These are phyloP conservation scores for Nannochloropsis salina DNA, from an alignment of 108 stramenopile genomes.

Conservation along the genomic window DNA sequence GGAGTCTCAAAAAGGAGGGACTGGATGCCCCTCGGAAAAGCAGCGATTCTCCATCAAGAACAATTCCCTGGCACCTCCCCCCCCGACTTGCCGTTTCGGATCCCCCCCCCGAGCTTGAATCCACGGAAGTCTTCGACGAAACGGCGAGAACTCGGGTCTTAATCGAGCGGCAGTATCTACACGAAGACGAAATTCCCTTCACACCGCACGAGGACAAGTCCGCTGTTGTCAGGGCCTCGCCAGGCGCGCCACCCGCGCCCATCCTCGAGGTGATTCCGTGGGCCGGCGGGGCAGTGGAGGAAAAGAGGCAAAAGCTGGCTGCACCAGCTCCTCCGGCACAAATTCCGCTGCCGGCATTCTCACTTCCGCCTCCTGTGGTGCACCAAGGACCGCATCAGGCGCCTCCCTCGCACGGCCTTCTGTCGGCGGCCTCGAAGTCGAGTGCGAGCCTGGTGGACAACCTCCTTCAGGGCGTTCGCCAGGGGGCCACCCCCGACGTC, in stretches of 20 bases:
- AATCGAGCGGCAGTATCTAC: background rate
- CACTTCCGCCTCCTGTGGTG: background rate
- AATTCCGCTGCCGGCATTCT: background rate
- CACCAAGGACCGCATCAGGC: background rate
- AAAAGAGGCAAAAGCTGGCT: background rate
- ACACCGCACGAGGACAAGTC: background rate
- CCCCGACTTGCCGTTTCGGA: background rate
- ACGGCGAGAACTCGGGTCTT: background rate
- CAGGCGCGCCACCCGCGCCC: background rate
- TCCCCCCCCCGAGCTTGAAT: background rate
- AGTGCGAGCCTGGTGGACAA: background rate
- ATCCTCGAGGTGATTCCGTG: background rate
- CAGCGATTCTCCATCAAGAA: background rate
- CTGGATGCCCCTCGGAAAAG: background rate
- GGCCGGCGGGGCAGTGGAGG: background rate
- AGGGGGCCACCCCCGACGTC: background rate
- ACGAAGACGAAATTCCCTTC: background rate
- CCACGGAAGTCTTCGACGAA: background rate
- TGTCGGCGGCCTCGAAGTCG: background rate
- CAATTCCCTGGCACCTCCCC: background rate
- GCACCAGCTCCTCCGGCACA: background rate
- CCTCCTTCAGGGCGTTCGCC: background rate
- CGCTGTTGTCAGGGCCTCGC: background rate
- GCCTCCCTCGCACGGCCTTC: background rate
- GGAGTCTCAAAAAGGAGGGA: background rate